Conservation (phyloP, 2,329 filamentous ascomycete genomes). For the Phaeophleospora eucalypticola region DNA sequence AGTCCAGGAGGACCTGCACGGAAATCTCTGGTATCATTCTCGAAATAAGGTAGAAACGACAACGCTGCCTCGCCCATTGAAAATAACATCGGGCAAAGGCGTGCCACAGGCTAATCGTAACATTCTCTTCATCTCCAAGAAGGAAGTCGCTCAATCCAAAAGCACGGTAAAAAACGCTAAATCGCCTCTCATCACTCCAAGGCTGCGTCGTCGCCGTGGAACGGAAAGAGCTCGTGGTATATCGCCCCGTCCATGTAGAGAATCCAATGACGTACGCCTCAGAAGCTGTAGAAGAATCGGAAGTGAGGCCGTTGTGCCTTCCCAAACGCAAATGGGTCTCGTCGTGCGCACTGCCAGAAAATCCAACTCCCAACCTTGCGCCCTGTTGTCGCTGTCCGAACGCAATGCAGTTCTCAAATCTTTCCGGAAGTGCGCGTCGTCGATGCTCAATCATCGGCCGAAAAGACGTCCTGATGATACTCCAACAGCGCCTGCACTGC, state of each 20-base stretch:
- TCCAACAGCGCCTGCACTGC: conserved; percentile 92
- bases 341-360: no score
- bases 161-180: neutral
- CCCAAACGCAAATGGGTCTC: no score
- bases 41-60: neutral
- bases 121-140: neutral
- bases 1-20: neutral
- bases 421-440: no score
- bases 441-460: conserved; percentile 17
- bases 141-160: neutral
- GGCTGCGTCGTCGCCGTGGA: neutral
- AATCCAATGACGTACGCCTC: neutral
- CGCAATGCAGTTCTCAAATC: no score
- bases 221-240: neutral
- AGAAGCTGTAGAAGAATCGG: no score
- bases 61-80: neutral
- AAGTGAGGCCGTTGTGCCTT: no score
- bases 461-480: conserved; percentile 77
- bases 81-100: neutral
- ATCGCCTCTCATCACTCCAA: neutral
- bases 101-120: neutral
- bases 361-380: no score
- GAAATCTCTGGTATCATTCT: neutral
- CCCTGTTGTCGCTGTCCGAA: no score
- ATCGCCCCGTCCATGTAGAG: neutral